Conservation (phyloP, 768 basidiomycete genomes). For the Trametes elegans region DNA sequence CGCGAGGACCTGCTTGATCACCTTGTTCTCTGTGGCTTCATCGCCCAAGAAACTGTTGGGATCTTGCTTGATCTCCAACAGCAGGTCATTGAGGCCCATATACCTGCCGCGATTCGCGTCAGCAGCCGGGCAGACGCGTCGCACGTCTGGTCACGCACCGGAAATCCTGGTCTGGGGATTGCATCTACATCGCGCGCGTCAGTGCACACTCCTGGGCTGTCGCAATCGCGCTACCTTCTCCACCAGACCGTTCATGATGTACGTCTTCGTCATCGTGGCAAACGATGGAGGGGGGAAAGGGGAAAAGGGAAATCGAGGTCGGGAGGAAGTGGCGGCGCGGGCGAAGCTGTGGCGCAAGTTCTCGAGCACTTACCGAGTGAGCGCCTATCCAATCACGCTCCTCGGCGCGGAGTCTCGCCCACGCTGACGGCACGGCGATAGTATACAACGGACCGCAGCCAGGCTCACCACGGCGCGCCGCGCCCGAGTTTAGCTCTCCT, state of each 20-base stretch:
- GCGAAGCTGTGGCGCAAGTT: constrained; percentile 19
- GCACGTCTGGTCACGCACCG: constrained; percentile 44
- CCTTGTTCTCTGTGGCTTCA: constrained; percentile 80
- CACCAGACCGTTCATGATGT: constrained; percentile 80
- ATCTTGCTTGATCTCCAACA: constrained; percentile 84
- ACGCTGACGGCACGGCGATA: neutral
- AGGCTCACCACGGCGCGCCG: constrained; percentile 5
- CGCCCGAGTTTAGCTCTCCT: neutral
- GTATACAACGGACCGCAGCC: neutral
- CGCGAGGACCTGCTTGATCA: constrained; percentile 78
- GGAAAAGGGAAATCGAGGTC: neutral
- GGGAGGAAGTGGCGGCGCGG: constrained; percentile 12
- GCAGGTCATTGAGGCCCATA: constrained; percentile 95
- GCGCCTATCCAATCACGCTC: constrained; percentile 7
- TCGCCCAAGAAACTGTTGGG: constrained; percentile 75
- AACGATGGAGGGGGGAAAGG: neutral
- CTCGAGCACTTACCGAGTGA: neutral
- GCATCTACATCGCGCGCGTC: constrained; percentile 55
- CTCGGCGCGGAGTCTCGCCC: neutral
- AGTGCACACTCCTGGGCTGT: neutral
- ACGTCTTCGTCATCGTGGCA: constrained; percentile 71
- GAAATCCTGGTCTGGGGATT: constrained; percentile 89
- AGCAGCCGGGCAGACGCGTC: constrained; percentile 18
- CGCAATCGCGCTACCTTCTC: constrained; percentile 58
- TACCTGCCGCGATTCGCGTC: constrained; percentile 52